phyloP scores from a whole-genome alignment of 2,329 filamentous ascomycete species.

The Verticillium nonalfalfae region DNA sequence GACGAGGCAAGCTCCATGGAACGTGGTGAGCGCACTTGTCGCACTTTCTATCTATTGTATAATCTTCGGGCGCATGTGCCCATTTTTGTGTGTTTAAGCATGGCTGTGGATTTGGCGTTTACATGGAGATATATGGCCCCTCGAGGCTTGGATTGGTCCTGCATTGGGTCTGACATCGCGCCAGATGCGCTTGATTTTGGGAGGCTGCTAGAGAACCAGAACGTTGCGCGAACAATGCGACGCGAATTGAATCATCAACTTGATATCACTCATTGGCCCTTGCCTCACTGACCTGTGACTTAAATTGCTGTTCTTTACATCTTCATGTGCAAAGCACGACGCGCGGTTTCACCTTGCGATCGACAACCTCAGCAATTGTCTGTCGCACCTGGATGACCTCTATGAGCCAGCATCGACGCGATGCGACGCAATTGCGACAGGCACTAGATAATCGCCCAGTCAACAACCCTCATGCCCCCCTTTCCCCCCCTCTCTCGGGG shows the following conservation, averaged over 20 bases:
- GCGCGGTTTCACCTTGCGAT: not conserved
- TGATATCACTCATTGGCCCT: not conserved
- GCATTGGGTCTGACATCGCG: slow-evolving; percentile 3
- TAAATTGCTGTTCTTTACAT: not conserved
- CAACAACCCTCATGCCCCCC: not conserved
- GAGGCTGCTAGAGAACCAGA: not conserved
- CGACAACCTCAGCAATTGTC: not conserved
- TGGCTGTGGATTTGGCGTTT: not conserved
- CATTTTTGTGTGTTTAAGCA: not conserved
- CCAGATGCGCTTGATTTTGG: slow-evolving; percentile 2
- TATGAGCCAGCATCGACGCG: not conserved
- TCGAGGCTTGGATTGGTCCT: not conserved
- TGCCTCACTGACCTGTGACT: not conserved
- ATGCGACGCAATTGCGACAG: not conserved
- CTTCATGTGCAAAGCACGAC: not conserved
- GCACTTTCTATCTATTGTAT: slow-evolving; percentile 7
- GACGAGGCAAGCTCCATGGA: slow-evolving; percentile 42
- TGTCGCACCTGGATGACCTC: not conserved
- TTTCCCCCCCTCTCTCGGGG: not conserved
- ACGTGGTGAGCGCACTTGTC: slow-evolving; percentile 40
- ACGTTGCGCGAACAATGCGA: not conserved
- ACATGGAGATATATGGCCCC: not conserved
- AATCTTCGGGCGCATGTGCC: not conserved
- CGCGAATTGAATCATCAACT: not conserved
- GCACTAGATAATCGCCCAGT: not conserved